Conservation (phyloP, 306 rosid species). For the Cucurbita pepo region DNA sequence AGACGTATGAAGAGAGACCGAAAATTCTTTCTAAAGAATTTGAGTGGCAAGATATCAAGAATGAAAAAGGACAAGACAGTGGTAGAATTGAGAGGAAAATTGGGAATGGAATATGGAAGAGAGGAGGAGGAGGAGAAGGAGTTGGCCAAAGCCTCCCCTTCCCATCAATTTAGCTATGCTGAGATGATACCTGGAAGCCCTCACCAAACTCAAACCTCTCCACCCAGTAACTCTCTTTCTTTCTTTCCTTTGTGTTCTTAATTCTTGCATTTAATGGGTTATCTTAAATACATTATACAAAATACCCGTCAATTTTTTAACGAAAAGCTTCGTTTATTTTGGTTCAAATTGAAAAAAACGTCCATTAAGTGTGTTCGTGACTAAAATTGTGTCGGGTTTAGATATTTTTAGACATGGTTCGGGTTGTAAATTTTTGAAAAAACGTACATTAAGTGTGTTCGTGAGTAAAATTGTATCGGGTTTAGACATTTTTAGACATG, state of each 20-base stretch:
- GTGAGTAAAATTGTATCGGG: no score
- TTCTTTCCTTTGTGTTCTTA: neutral
- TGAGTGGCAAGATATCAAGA: slow-evolving; percentile 32
- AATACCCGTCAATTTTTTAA: no score
- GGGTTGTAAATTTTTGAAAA: no score
- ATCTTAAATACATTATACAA: no score
- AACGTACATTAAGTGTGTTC: no score
- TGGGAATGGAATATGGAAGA: neutral
- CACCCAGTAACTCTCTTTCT: neutral
- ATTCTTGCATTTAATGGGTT: no score
- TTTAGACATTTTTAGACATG: no score
- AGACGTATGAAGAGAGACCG: slow-evolving; percentile 50
- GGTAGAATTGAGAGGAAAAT: slow-evolving; percentile 20
- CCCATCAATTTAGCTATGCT: slow-evolving; percentile 20
- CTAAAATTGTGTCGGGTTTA: no score
- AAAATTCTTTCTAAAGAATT: slow-evolving; percentile 23
- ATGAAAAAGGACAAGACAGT: slow-evolving; percentile 29
- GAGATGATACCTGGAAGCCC: slow-evolving; percentile 60
- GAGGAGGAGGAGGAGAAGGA: neutral
- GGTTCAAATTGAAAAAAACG: no score
- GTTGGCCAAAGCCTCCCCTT: neutral
- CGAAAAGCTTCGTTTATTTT: no score
- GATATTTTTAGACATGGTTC: no score
- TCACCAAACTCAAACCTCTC: slow-evolving; percentile 18
- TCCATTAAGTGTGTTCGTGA: no score